A percentile compares a stretch with the other conserved stretches of the same genome.
phyloP scores from a whole-genome alignment of 1,284 basidiomycete genomes.

The Lentinus polychrous region DNA sequence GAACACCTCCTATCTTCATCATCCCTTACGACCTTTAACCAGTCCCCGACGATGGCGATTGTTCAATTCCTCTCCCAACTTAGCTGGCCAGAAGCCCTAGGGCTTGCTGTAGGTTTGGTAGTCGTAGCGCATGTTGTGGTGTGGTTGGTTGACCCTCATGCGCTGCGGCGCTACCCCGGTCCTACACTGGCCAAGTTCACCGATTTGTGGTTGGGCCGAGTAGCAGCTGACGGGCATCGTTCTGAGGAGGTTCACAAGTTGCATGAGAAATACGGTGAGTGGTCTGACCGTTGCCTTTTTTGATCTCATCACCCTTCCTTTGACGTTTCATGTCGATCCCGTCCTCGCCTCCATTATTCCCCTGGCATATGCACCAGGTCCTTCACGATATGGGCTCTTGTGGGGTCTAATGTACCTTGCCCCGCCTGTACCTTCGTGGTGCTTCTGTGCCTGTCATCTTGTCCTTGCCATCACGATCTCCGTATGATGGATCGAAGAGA shows the following conservation, averaged over 20 bases:
- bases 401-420: no score
- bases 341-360: not conserved
- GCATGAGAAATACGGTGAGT: constrained; percentile 70
- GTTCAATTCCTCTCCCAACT: constrained; percentile 8
- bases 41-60: constrained; percentile 8
- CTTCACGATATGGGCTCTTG: no score
- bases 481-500: not conserved
- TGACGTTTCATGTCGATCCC: not conserved
- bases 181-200: constrained; percentile 73
- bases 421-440: no score
- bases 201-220: constrained; percentile 71
- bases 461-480: not conserved
- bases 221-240: constrained; percentile 63
- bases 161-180: constrained; percentile 61
- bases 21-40: not conserved
- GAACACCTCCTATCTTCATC: not conserved
- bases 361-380: no score
- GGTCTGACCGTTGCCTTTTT: not conserved
- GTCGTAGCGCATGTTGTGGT: constrained; percentile 47
- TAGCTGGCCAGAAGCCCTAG: constrained; percentile 15
- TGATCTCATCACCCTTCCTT: not conserved
- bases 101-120: constrained; percentile 25
- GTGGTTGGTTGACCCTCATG: constrained; percentile 53
- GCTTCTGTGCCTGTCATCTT: not conserved
- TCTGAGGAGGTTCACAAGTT: constrained; percentile 71